These are phyloP conservation scores for Clarireedia hainanense DNA, from an alignment of 2,329 filamentous ascomycete species.

Conservation along the genomic window DNA sequence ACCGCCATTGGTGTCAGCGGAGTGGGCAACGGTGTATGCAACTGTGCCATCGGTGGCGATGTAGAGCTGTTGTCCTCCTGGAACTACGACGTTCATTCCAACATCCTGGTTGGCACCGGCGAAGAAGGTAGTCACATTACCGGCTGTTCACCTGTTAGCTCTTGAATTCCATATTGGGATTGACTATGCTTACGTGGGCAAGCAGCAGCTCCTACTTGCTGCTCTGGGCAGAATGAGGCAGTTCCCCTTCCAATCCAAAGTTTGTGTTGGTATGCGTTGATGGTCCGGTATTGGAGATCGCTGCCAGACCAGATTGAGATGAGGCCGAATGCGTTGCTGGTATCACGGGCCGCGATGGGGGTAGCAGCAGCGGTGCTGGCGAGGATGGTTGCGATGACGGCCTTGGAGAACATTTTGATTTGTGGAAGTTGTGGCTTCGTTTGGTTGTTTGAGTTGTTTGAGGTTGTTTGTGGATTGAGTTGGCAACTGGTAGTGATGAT, in stretches of 20 bases:
- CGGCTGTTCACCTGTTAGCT: neutral
- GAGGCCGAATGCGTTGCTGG: neutral
- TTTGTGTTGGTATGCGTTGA: neutral
- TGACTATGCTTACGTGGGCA: neutral
- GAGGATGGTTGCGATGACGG: slow-evolving; percentile 8
- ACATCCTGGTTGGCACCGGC: neutral
- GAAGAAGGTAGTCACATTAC: neutral
- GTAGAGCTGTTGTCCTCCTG: slow-evolving; percentile 8
- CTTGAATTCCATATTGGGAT: neutral
- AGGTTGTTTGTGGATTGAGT: neutral
- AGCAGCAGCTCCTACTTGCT: too few relatives aligned
- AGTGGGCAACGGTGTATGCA: neutral
- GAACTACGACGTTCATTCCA: neutral
- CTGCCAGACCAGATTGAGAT: slow-evolving; percentile 14
- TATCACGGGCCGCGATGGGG: neutral
- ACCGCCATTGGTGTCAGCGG: neutral
- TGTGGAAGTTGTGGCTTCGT: neutral
- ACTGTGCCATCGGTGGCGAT: neutral
- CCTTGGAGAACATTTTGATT: slow-evolving; percentile 12
- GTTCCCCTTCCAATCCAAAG: slow-evolving; percentile 5
- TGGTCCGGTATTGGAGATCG: neutral
- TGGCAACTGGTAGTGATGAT: neutral
- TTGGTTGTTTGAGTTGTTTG: neutral
- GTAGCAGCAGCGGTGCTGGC: slow-evolving; percentile 8
- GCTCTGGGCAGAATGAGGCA: slow-evolving; percentile 17